Conservation (phyloP, 2,329 filamentous ascomycete genomes). For the Colletotrichum salicis region DNA sequence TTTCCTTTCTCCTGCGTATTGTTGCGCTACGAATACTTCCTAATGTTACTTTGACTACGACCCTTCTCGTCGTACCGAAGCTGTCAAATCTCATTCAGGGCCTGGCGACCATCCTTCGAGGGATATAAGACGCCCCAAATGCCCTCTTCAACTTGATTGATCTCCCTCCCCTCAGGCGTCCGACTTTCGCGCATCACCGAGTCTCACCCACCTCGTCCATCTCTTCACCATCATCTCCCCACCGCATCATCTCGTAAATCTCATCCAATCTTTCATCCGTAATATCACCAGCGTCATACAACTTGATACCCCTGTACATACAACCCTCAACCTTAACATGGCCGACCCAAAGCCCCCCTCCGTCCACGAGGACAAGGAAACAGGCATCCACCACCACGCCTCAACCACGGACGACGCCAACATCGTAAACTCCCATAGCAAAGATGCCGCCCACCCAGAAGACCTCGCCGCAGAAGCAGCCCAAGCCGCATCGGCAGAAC, state of each 20-base stretch:
- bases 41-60: slow-evolving; percentile 20
- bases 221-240: too few species aligned
- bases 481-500: slow-evolving; percentile 53
- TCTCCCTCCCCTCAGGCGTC: neutral
- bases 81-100: neutral
- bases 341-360: slow-evolving; percentile 33
- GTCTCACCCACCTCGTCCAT: neutral
- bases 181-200: neutral
- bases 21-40: neutral
- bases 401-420: slow-evolving; percentile 28
- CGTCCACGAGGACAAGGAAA: slow-evolving; percentile 35
- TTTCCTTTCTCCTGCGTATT: neutral
- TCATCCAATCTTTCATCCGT: neutral
- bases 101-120: neutral
- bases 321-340: slow-evolving; percentile 36
- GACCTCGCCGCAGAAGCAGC: slow-evolving; percentile 50
- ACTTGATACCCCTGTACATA: neutral
- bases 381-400: slow-evolving; percentile 42
- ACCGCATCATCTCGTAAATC: neutral
- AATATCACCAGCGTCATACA: neutral
- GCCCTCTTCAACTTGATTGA: slow-evolving; percentile 15
- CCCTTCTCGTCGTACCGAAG: neutral
- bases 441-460: slow-evolving; percentile 33
- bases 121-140: slow-evolving; percentile 32
- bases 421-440: neutral